Evolutionary conservation across 2,329 filamentous ascomycete species (phyloP), one percentile per base, ranked within the genome.

Genomic region (Cryphonectria radicalis): DNA sequence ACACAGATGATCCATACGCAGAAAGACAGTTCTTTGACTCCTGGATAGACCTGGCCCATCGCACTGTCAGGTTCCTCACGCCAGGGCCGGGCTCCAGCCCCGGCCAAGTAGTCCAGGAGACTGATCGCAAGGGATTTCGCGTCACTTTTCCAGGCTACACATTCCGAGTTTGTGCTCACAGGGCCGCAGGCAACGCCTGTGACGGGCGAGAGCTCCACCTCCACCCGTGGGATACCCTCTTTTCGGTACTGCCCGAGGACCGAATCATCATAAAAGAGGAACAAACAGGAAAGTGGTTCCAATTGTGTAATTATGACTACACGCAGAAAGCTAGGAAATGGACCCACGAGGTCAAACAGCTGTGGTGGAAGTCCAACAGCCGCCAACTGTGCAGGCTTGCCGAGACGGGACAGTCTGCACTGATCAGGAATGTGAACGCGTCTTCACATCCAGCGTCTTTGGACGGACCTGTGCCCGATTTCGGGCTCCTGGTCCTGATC

Each of bases 321-420:
- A 57, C n/a, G 5, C 13, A 28, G 25, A 57, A 19, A 28, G 25
- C 53, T 5, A 57, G 25, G 7, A 57, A 28, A 57, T 32, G 53
- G 14, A 35, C 25, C 50, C 13, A 2, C 19, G 43, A 66, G 7
- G 43, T 22, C 17, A 37, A 46, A 13, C 4, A 50, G 25, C 43
- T 8, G 43, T 66, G 63, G 63, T 66, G 22, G 28, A 46, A 64
- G 53, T 14, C 53, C 8, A 19, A 11, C 40, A 43, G 13, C 28
- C 28, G 25, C 3, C 43, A 32, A 19, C 25, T 66, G 19, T 66
- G 43, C 43, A 50, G 50, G 32, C 32, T 22, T 14, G 35, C 50
- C 5, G 43, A 55, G 19, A 53, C 63, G 22, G 63, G 63, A 66
- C 63, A 53, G 4, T 53, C 28, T 66, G 63, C 63, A n/a, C 32